A percentile compares a stretch with the other conserved stretches of the same genome.
phyloP scores from a whole-genome alignment of 1,284 basidiomycete species.

The Violaceomyces palustris region DNA sequence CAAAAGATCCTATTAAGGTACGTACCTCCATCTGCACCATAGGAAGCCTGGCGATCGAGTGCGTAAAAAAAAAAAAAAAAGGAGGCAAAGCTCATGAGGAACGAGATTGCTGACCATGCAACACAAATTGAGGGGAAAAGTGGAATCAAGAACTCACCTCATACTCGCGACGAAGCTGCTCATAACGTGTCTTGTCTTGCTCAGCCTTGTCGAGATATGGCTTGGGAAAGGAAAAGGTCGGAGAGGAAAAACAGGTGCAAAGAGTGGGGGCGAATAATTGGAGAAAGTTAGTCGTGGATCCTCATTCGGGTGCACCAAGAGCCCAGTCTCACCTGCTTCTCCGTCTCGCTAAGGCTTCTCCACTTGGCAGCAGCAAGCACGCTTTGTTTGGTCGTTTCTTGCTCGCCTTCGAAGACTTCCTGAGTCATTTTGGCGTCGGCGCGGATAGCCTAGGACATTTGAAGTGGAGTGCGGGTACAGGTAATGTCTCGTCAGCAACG shows the following conservation, averaged over 20 bases:
- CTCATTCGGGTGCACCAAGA: too few relatives aligned
- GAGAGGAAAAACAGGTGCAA: too few relatives aligned
- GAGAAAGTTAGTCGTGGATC: too few relatives aligned
- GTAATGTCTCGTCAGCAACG: background rate
- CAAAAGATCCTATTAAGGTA: too few relatives aligned
- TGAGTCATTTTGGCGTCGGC: conserved; percentile 49
- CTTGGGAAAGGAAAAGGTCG: too few relatives aligned
- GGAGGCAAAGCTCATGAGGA: too few relatives aligned
- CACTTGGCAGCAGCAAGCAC: conserved; percentile 86
- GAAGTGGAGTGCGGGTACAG: too few relatives aligned
- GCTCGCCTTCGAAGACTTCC: conserved; percentile 84
- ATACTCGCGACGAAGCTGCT: conserved; percentile 40
- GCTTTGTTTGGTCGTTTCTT: conserved; percentile 89
- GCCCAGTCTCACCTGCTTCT: too few relatives aligned
- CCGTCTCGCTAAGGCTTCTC: conserved; percentile 82
- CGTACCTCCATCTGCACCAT: too few relatives aligned
- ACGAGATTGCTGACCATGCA: too few relatives aligned
- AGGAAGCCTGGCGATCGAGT: background rate
- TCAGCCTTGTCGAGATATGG: conserved; percentile 46
- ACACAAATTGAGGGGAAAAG: too few relatives aligned
- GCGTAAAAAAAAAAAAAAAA: background rate
- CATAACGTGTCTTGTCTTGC: conserved; percentile 46
- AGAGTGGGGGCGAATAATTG: too few relatives aligned
- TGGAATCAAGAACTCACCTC: conserved; percentile 10
- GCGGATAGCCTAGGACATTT: conserved; percentile 42